Conservation (phyloP, 768 basidiomycete species). For the Auricularia auricula-judae region DNA sequence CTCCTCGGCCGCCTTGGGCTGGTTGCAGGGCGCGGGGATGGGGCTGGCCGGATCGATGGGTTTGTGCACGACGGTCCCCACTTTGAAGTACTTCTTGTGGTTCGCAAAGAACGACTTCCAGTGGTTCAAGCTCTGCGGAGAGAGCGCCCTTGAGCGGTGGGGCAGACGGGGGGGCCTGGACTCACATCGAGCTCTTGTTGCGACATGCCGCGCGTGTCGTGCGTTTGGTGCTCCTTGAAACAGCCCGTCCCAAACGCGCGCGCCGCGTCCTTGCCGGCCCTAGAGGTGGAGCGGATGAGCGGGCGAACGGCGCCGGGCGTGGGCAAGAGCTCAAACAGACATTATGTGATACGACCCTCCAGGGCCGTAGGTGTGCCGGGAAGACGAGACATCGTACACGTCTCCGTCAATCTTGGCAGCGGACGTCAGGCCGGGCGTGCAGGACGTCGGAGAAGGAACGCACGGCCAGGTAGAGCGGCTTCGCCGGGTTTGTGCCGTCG, state of each 20-base stretch:
- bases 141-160: not conserved
- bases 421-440: constrained; percentile 5
- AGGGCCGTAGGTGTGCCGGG: constrained; percentile 68
- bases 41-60: constrained; percentile 69
- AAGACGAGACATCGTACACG: constrained; percentile 84
- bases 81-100: constrained; percentile 67
- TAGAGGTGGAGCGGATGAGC: constrained; percentile 15
- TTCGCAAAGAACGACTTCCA: constrained; percentile 88
- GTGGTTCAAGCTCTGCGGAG: constrained; percentile 56
- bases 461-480: constrained; percentile 79
- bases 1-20: constrained; percentile 36
- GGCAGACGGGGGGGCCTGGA: not conserved
- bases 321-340: constrained; percentile 26
- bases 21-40: constrained; percentile 64
- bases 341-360: constrained; percentile 76
- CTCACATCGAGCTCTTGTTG: constrained; percentile 61
- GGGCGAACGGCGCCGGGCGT: constrained; percentile 5
- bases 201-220: constrained; percentile 77
- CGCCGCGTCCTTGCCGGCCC: constrained; percentile 82
- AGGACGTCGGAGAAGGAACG: constrained; percentile 15
- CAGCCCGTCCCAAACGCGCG: constrained; percentile 91
- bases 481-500: constrained; percentile 54
- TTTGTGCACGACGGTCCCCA: constrained; percentile 64
- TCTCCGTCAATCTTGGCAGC: constrained; percentile 71
- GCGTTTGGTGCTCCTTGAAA: constrained; percentile 81